Evolutionary conservation across 2,329 filamentous ascomycete species (phyloP), one percentile per base, ranked within the genome.

Genomic region (Scedosporium apiospermum): DNA sequence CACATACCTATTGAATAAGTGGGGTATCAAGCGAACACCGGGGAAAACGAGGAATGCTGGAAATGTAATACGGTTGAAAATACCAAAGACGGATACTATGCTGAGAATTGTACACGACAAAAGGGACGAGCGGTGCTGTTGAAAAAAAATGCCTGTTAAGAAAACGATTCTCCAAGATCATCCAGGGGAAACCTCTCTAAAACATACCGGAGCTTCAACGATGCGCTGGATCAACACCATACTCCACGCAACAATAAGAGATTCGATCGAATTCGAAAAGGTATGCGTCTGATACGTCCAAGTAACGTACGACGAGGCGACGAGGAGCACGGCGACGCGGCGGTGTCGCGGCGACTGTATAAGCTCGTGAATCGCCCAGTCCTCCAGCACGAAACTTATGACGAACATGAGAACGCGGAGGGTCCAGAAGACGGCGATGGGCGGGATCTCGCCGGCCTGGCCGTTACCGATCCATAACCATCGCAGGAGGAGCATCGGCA

Each of bases 271-370:
- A 76, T 99, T 99, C 66, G 93, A 98, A 74, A 99, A 98, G 12
- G 95, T 98, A 76, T 99, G 95, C 18, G 91, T 95, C 76, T 99
- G 95, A 77, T 93, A 96, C 55, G 93, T 97, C 93, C 95, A 99
- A 58, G 95, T 99, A 68, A 97, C 93, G 76, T 98, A 99, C 27
- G 92, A 97, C 30, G 93, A 98, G 57, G 93, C 92, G 65, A 97
- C 89, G 63, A 99, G 82, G 57, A 96, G 80, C 55, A 96, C 84
- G 9, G 92, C 91, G 62, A 88, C 79, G 68, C 85, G 85, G 66
- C 91, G 87, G 69, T 85, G 80, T 64, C 87, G 87, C 65, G 86
- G 86, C 46, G 88, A 89, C 65, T 87, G 86, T 62, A 97, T 87
- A 66, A 98, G 81, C 74, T 99, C 95, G 78, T 96, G 87, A 64